Percentiles rank a stretch among this genome's conserved stretches.
These are phyloP conservation scores for slime mould (Dictyostelium discoideum) DNA, from an alignment of 78 protist species.

Conservation along the genomic window DNA sequence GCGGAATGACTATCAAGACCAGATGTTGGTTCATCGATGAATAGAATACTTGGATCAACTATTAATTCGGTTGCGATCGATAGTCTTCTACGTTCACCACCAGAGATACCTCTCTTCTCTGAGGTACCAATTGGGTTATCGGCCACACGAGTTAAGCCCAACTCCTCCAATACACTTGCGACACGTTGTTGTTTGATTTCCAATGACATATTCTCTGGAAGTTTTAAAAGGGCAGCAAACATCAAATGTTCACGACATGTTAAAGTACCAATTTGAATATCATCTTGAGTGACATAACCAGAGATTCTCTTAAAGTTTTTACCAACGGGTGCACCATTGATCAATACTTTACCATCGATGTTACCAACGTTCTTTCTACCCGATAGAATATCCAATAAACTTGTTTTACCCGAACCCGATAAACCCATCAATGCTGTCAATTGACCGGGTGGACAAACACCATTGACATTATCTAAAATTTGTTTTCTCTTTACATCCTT, in stretches of 20 bases:
- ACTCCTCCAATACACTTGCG: constrained; percentile 30
- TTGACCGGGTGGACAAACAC: constrained; percentile 66
- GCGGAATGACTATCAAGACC: constrained; percentile 90
- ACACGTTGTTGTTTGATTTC: constrained; percentile 30
- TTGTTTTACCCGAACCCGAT: constrained; percentile 80
- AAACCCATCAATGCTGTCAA: constrained; percentile 82
- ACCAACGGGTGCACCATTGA: constrained; percentile 63
- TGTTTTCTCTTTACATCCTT: neutral
- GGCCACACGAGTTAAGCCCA: constrained; percentile 82
- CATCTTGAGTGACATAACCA: constrained; percentile 93
- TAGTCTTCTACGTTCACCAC: constrained; percentile 92
- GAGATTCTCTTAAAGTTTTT: constrained; percentile 66
- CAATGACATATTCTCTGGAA: constrained; percentile 57
- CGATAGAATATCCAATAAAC: constrained; percentile 75
- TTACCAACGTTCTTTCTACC: constrained; percentile 84
- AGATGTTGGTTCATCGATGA: constrained; percentile 91
- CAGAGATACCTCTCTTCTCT: constrained; percentile 92
- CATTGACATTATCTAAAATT: constrained; percentile 70
- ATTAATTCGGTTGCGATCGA: constrained; percentile 87
- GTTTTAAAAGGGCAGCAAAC: constrained; percentile 68
- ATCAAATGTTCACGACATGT: constrained; percentile 86
- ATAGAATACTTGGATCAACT: constrained; percentile 82
- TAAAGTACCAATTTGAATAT: constrained; percentile 80
- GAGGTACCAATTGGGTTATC: constrained; percentile 88
- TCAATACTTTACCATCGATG: constrained; percentile 35